Evolutionary conservation across 2,329 filamentous ascomycete species (phyloP).

Genomic region (Trichoderma afroharzianum): DNA sequence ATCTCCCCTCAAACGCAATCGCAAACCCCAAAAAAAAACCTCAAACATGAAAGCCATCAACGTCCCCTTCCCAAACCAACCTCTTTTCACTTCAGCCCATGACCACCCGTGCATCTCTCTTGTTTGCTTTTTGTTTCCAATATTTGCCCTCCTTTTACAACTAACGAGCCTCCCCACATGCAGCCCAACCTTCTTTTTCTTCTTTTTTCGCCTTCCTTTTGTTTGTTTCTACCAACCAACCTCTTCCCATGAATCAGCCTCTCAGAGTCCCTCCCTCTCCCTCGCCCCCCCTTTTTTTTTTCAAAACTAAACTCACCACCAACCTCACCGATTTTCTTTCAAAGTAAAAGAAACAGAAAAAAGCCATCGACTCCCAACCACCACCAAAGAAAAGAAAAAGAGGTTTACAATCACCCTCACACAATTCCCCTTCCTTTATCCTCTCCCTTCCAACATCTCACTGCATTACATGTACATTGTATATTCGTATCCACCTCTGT

Average conservation of each 20-base stretch:
- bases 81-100: neutral
- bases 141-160: neutral
- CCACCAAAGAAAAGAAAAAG: neutral
- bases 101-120: neutral
- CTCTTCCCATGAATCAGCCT: neutral
- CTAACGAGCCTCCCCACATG: neutral
- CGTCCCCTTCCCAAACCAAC: neutral
- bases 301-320: neutral
- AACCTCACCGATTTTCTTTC: neutral
- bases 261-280: neutral
- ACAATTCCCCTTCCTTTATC: neutral
- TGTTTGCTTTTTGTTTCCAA: neutral
- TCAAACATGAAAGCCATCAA: neutral
- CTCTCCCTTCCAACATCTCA: neutral
- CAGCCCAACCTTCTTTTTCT: neutral
- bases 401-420: no score
- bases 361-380: neutral
- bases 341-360: neutral
- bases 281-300: neutral
- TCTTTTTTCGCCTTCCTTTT: neutral
- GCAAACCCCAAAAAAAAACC: neutral
- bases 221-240: neutral
- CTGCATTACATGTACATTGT: neutral
- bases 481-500: neutral
- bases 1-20: neutral